A percentile compares a stretch with the other conserved stretches of the same genome.
Conservation (phyloP, 768 basidiomycete species). For the Hygrophoropsis aurantiaca region DNA sequence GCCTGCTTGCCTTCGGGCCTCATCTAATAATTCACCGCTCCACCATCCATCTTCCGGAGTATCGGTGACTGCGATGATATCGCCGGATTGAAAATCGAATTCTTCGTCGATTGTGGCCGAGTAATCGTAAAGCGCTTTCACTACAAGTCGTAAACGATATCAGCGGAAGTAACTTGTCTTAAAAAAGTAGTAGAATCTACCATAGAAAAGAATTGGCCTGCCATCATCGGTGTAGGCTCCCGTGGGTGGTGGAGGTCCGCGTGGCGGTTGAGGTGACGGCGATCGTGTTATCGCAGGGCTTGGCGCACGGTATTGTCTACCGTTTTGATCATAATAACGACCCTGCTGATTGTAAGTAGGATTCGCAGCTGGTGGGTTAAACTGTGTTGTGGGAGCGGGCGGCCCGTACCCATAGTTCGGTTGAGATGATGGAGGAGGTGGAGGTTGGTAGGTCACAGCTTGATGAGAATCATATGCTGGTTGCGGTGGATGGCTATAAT, state of each 20-base stretch:
- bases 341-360: conserved; percentile 33
- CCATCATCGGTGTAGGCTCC: conserved; percentile 84
- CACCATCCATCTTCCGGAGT: conserved; percentile 99
- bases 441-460: conserved; percentile 14
- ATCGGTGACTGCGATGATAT: conserved; percentile 92
- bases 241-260: conserved; percentile 49
- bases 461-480: conserved; percentile 21
- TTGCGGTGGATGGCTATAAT: conserved; percentile 15
- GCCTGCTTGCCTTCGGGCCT: conserved; percentile 66
- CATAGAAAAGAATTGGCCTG: conserved; percentile 81
- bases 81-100: conserved; percentile 93
- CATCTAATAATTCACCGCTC: conserved; percentile 86
- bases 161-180: conserved; percentile 4
- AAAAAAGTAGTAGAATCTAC: conserved; percentile 43
- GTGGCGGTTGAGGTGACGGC: conserved; percentile 51
- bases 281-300: conserved; percentile 45
- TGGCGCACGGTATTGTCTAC: conserved; percentile 38
- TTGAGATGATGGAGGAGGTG: conserved; percentile 6
- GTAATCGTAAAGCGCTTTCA: conserved; percentile 90
- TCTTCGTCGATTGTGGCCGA: conserved; percentile 84
- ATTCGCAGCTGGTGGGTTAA: conserved; percentile 6
- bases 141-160: conserved; percentile 38
- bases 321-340: conserved; percentile 21
- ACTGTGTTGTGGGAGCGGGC: conserved; percentile 2
- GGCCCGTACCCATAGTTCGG: conserved; percentile 10